Evolutionary conservation across 2,329 filamentous ascomycete genomes (phyloP), one percentile per base, ranked within the genome.

Genomic region (Rhinocladiella similis): DNA sequence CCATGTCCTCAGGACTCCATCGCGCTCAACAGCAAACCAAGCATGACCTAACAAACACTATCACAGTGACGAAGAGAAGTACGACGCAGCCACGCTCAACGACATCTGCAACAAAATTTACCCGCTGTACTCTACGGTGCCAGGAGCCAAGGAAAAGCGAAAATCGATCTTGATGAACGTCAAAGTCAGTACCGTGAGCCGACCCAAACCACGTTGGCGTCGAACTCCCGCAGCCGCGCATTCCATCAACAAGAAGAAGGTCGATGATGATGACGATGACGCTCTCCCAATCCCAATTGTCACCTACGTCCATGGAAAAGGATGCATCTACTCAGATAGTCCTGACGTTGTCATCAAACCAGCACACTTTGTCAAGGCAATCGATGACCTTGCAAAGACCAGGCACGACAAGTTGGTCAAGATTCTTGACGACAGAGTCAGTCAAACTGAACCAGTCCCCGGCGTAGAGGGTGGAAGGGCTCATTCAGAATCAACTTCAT

Each of bases 331-430:
- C 18, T 54, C 50, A 1, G 45, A 50, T 12, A 14, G 48, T 13
- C 59, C 59, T 6, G 47, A 57, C 5, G 39, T 58, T 22, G 47
- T 56, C 20, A 29, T 59, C 29, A 51, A 57, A 22, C 42, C 49
- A 5, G 25, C n/a, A 14, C 22, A 35, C 1, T 50, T 41, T 6
- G 50, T 62, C 19, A 19, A 22, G 13, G n/a, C 16, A 12, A 48
- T 59, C 49, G 59, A 62, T 42, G 36, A 52, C 5, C 25, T 41
- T 33, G 56, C 53, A 16, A 35, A 20, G 18, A 35, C 41, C 20
- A 51, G 43, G 16, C 53, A 59, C 33, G 29, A 20, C 29, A 50
- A 46, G 3, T 53, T 58, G 27, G 43, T 20, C 10, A 33, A 20
- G 1, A 19, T 57, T 6, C 54, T 61, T 6, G 54, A 51, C 20